Percentiles rank a stretch among this genome's conserved stretches.
These are phyloP conservation scores for Leccinellum luteum DNA, from an alignment of 768 basidiomycete species.

Conservation along the genomic window DNA sequence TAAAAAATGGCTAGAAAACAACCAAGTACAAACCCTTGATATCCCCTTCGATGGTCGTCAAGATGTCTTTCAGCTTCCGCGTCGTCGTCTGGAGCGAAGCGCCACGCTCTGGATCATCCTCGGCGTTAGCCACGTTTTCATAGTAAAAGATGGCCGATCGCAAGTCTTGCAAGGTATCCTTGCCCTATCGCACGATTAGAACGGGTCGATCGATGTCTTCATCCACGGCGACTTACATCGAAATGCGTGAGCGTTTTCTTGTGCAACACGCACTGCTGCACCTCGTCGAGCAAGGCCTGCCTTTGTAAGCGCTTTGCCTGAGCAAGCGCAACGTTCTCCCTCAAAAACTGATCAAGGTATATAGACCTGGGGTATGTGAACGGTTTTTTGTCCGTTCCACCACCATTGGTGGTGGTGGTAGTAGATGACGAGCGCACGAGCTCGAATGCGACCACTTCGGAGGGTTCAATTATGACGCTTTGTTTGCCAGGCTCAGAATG, in stretches of 20 bases:
- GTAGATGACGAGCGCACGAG: slow-evolving; percentile 31
- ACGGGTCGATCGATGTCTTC: not conserved
- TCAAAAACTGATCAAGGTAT: slow-evolving; percentile 72
- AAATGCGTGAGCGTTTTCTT: slow-evolving; percentile 48
- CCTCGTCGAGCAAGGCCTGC: slow-evolving; percentile 44
- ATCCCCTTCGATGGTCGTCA: slow-evolving; percentile 51
- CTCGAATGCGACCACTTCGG: slow-evolving; percentile 63
- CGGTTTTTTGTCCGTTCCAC: slow-evolving; percentile 26
- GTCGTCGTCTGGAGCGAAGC: slow-evolving; percentile 42
- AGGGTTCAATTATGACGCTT: slow-evolving; percentile 60
- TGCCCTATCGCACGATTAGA: slow-evolving; percentile 39
- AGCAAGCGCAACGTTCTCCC: slow-evolving; percentile 49
- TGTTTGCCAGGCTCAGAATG: slow-evolving; percentile 35
- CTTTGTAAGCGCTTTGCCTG: slow-evolving; percentile 34
- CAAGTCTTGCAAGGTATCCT: slow-evolving; percentile 62
- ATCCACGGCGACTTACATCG: slow-evolving; percentile 45
- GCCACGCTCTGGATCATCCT: slow-evolving; percentile 47
- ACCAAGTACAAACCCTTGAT: slow-evolving; percentile 44
- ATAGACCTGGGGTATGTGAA: slow-evolving; percentile 65
- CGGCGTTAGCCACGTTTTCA: slow-evolving; percentile 57
- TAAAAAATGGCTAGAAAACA: not conserved
- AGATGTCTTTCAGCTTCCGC: slow-evolving; percentile 49
- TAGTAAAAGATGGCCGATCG: slow-evolving; percentile 66
- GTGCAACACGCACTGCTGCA: slow-evolving; percentile 43
- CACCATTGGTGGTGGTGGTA: slow-evolving; percentile 8